Base-by-base conservation (phyloP, 148 eudicot species). In the Rhododendron griersonianum region DNA sequence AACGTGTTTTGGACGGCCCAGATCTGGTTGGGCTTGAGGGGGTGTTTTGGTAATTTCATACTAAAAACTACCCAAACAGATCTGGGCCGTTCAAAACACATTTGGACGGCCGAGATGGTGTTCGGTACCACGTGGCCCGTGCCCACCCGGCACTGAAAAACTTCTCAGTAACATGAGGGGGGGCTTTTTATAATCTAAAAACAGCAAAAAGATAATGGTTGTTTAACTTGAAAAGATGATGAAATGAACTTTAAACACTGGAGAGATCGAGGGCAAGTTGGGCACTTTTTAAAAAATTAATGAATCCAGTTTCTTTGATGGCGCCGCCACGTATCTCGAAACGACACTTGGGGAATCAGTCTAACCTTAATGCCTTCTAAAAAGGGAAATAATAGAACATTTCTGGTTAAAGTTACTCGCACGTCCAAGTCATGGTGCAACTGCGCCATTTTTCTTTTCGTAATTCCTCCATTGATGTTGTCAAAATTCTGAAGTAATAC, bases 291-390 rank as follows among this genome's bases (percentile, higher is more conserved):
- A 3, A 18, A 19, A 14, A 41, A 6, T 63, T 84, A 45, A 25
- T 78, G 69, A 23, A 73, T 11, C 25, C 13, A 5, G 33, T 78
- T 78, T n/a, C 82, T 83, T 85, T 48, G 88, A 53, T 86, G 35
- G 85, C 87, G 92, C 92, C 91, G 91, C 85, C 93, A 84, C 86
- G 89, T 91, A 73, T 88, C 80, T 73, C 89, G 85, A 71, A 71
- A 57, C 86, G 93, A 90, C 95, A 88, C 92, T 91, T 93, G 95
- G 90, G 91, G 78, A 79, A 33, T 65, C 28, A 13, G 55, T 30
- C 18, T 14, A 84, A 81, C 82, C 84, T 86, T 80, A 85, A 69
- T 61, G 4, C 86, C 71, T 87, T 74, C 91, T 89, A 87, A 83
- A 89, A 85, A n/a, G 30, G 84, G 87, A 84, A 86, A 73, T 14